Evolutionary conservation across 1,284 basidiomycete species (phyloP), one percentile per base, ranked within the genome.

Genomic region (Microstroma glucosiphilum): DNA sequence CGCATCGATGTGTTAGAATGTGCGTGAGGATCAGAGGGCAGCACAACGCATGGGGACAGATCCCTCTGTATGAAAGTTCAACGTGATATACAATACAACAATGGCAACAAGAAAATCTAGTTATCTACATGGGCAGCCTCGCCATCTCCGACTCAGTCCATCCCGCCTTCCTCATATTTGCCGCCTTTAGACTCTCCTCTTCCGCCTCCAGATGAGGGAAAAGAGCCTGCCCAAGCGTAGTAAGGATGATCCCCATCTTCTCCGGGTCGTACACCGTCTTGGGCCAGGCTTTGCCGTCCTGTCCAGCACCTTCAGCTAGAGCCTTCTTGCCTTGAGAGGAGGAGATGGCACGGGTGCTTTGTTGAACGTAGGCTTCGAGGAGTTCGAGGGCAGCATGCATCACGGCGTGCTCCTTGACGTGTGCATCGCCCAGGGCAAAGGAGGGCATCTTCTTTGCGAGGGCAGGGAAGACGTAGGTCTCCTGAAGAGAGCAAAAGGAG

Each of bases 401-500:
- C n/a, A 53, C 40, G 6, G 11, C 62, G 57, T 73, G 72, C 41
- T 73, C 72, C 40, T 58, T 49, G 2, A 64, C 61, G 59, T 73
- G 72, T 25, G 64, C 66, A 11, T 55, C 57, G 12, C 60, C 66
- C 49, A 62, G 40, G 0, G 42, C 71, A 54, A 77, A 77, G 25
- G 70, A 65, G 2, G 75, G 74, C 42, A 77, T 63, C 26, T 67
- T 63, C 15, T 58, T 63, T 19, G 72, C 70, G 30, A 77, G 65
- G 3, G 55, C 60, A 8, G 75, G 75, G 61, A 77, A 77, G 60
- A 77, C 69, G 61, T 67, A 64, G 2, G 62, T 59, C 26, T 77
- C 75, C 58, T 48, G 23, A 4, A 23, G n/a, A 4, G 46, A n/a
- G 46, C n/a, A 4, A 12, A 23, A n/a, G 46, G 3, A 4, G 12